Evolutionary conservation across 2,329 filamentous ascomycete genomes (phyloP).

Genomic region (Mariannaea elegans): DNA sequence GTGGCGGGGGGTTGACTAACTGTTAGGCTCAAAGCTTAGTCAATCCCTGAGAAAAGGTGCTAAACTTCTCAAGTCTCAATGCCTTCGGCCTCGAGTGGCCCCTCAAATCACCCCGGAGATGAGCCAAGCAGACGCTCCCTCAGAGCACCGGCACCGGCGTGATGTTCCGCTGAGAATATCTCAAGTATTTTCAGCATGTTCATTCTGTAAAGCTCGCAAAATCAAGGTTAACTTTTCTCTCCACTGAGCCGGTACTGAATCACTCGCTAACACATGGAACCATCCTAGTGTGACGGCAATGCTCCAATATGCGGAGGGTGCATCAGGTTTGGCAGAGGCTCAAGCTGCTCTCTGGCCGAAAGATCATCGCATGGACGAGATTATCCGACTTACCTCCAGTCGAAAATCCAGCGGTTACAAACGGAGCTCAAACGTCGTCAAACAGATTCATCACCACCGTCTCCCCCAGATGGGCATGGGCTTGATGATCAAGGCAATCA

Average conservation of each 20-base stretch:
- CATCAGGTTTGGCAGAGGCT: conserved; percentile 32
- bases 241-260: not conserved
- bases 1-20: too few species aligned
- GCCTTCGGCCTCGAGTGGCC: too few species aligned
- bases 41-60: too few species aligned
- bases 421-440: conserved; percentile 11
- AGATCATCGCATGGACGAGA: conserved; percentile 24
- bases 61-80: too few species aligned
- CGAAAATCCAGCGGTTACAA: conserved; percentile 24
- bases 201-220: conserved; percentile 37
- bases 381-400: conserved; percentile 33
- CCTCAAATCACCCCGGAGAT: not conserved
- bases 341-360: conserved; percentile 31
- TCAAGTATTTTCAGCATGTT: conserved; percentile 36
- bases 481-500: not conserved
- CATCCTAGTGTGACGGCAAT: conserved; percentile 29
- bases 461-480: not conserved
- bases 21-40: too few species aligned
- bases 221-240: conserved; percentile 23
- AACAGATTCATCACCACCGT: not conserved
- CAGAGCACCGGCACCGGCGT: not conserved
- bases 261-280: not conserved
- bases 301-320: conserved; percentile 34
- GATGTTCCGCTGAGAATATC: conserved; percentile 22
- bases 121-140: conserved; percentile 1